Conservation (phyloP, 345 rosid species). For the Euclidium syriacum region DNA sequence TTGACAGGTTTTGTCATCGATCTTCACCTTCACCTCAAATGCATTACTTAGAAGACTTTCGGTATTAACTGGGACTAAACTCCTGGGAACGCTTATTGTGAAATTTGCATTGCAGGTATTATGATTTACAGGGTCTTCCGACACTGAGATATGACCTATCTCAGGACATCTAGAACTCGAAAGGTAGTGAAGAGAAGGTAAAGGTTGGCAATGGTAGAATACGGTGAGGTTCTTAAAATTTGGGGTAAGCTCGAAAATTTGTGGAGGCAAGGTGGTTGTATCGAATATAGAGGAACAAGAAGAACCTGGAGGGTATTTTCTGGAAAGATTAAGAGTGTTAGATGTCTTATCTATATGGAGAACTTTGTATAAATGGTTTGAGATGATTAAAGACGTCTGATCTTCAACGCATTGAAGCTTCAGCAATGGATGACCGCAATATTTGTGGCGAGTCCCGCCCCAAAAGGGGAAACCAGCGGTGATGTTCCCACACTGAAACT, state of each 20-base stretch:
- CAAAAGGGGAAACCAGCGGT: too few relatives aligned
- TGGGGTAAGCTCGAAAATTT: neutral
- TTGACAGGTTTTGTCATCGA: neutral
- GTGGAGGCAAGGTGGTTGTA: neutral
- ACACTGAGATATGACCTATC: neutral
- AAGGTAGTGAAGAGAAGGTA: rapidly evolving
- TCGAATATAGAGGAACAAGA: neutral
- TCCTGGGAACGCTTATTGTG: neutral
- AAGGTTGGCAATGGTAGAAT: neutral
- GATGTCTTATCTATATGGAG: neutral
- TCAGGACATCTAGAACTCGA: neutral
- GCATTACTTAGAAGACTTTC: conserved; percentile 11
- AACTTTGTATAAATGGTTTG: neutral
- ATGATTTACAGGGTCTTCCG: neutral
- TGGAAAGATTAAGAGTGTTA: conserved; percentile 14
- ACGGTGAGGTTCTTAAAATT: conserved; percentile 5
- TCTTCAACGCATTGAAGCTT: conserved; percentile 14
- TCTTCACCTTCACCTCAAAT: conserved; percentile 30
- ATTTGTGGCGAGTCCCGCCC: rapidly evolving
- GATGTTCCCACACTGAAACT: conserved; percentile 30
- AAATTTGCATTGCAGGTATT: neutral
- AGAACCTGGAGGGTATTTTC: neutral
- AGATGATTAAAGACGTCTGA: neutral
- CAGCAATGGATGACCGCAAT: conserved; percentile 30
- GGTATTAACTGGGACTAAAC: neutral